Base-by-base conservation (phyloP, 306 rosid species). In the Ceratonia siliqua region DNA sequence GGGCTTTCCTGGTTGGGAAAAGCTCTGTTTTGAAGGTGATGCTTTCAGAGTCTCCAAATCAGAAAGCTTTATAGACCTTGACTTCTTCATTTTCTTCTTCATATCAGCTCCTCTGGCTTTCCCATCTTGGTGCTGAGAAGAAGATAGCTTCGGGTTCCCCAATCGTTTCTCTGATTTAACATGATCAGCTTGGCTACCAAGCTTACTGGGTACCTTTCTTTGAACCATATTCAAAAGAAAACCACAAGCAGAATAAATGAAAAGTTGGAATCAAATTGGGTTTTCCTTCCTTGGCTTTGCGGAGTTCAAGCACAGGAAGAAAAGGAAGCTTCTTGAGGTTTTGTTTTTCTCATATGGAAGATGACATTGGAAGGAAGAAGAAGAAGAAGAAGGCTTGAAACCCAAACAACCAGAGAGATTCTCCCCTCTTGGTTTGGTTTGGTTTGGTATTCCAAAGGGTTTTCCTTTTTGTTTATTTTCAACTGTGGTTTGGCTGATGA, bases 1-100 rank as follows among this genome's bases (percentile, higher is more conserved):
- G 1, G 85, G 90, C 62, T 84, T 87, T 76, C 86, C 89, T 1
- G 86, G 89, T 52, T 64, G 89, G 5, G 89, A 46, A 0, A 71
- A 20, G 82, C 69, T 62, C 78, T 62, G 84, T 42, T 59, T 78
- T 20, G 79, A 61, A 70, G 86, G 72, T 28, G 88, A 22, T 43
- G 89, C 55, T 74, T 72, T 82, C 56, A 86, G 81, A 74, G 68
- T 81, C 55, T 94, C 87, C 27, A 84, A 70, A 72, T 89, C 87
- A 55, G 95, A 88, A 72, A 85, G 87, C 73, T 85, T 89, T 72
- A 85, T 79, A 74, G 91, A 70, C 76, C 79, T 83, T 48, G 96
- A 65, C 55, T 90, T 92, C 82, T 84, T 94, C 90, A 92, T 89
- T 78, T 87, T 92, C 85, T 82, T 94, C 91, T 87, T 94, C 88